Percentiles rank a stretch among this genome's conserved stretches.
phyloP scores from a whole-genome alignment of 352 stramenopile genomes.

The Aphanomyces astaci region DNA sequence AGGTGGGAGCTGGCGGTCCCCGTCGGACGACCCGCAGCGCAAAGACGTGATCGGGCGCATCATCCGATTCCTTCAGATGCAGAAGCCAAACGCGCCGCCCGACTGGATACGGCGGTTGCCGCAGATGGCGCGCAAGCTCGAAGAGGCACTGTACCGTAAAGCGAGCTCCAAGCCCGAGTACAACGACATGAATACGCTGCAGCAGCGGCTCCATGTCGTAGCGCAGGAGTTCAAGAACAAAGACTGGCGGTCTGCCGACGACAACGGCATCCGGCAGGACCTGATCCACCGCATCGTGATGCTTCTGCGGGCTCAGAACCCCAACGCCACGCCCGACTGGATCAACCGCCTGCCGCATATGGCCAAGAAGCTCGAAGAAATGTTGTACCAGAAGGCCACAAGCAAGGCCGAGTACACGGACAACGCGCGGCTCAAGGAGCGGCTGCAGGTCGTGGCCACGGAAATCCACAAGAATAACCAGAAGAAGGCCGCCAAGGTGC shows the following conservation, averaged over 20 bases:
- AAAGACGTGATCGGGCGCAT: constrained; percentile 30
- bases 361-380: constrained; percentile 83
- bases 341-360: constrained; percentile 85
- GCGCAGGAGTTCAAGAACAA: constrained; percentile 30
- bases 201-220: constrained; percentile 74
- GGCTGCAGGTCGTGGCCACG: constrained; percentile 68
- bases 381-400: constrained; percentile 58
- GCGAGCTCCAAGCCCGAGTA: constrained; percentile 62
- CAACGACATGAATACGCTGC: constrained; percentile 76
- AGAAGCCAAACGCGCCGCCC: constrained; percentile 74
- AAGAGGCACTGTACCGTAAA: constrained; percentile 76
- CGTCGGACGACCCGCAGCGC: constrained; percentile 15
- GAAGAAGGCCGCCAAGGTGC: not conserved
- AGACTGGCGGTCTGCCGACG: constrained; percentile 8
- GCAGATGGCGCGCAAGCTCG: constrained; percentile 83
- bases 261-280: constrained; percentile 18
- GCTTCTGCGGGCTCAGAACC: constrained; percentile 73
- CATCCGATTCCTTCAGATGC: constrained; percentile 70
- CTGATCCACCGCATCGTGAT: constrained; percentile 45
- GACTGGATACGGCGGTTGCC: constrained; percentile 86
- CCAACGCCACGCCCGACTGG: constrained; percentile 79
- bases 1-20: constrained; percentile 1
- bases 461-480: constrained; percentile 24
- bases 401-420: constrained; percentile 77
- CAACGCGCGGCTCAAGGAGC: constrained; percentile 64